Evolutionary conservation across 1,284 basidiomycete species (phyloP).

Genomic region (Cystobasidium sp.): DNA sequence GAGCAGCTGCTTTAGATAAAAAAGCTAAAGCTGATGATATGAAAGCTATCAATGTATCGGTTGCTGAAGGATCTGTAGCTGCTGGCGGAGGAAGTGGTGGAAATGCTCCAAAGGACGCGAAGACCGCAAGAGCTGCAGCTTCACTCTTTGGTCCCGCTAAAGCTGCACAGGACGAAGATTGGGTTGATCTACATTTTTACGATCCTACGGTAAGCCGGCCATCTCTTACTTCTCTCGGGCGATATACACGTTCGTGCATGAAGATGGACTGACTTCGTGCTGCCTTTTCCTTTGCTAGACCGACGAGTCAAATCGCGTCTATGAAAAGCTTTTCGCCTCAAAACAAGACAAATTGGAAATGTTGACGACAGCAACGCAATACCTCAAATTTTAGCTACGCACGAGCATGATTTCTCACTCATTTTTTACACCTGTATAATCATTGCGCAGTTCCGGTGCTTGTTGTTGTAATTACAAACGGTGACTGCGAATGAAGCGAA

Average conservation of each 20-base stretch:
- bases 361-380: slow-evolving; percentile 37
- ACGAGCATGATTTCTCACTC: no score
- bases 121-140: slow-evolving; percentile 52
- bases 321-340: slow-evolving; percentile 32
- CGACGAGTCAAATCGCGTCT: slow-evolving; percentile 28
- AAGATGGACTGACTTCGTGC: not conserved
- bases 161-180: slow-evolving; percentile 52
- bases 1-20: slow-evolving; percentile 49
- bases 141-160: slow-evolving; percentile 52
- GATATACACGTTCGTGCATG: not conserved
- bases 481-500: no score
- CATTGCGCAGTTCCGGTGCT: not conserved
- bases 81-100: slow-evolving; percentile 27
- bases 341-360: slow-evolving; percentile 36
- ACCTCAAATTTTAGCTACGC: slow-evolving; percentile 27
- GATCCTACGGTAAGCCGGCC: slow-evolving; percentile 49
- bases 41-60: slow-evolving; percentile 51
- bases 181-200: slow-evolving; percentile 51
- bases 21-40: slow-evolving; percentile 51
- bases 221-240: not conserved
- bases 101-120: slow-evolving; percentile 26
- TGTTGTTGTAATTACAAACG: not conserved
- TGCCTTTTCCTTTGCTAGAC: slow-evolving; percentile 10
- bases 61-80: slow-evolving; percentile 43
- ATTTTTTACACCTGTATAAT: not conserved